Evolutionary conservation across 495 filamentous ascomycete species (phyloP), one percentile per base, ranked within the genome.

Genomic region (Penicillium waksmanii): DNA sequence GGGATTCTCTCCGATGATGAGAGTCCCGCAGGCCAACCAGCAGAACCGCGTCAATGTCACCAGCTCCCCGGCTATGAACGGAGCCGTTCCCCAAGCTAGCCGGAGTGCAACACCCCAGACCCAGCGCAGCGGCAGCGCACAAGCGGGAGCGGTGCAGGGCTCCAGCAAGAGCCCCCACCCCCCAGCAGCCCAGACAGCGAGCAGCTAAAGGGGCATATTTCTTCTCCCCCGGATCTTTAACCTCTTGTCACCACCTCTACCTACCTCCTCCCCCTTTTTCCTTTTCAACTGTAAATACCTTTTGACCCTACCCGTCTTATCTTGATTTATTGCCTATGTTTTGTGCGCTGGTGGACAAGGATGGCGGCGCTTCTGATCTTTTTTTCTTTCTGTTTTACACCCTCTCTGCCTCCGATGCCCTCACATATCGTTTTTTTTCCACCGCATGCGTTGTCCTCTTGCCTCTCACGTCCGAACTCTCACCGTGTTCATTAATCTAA

Each of bases 1-100:
- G 57, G 82, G 89, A 21, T 93, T 89, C 66, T 89, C 89, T 18
- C 87, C 88, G 43, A 85, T 90, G 65, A 84, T 92, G 66, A 81
- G 89, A 48, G 85, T 85, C 27, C 87, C 90, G 57, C 89, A 92
- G 61, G 59, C 68, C 31, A 66, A 70, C 31, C 80, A 77, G 61
- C 78, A 77, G 47, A 80, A 73, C 50, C 73, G 77, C 17, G 76
- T 70, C 7, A 71, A 67, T 36, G 65, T 71, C 31, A 70, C 68
- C 49, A 77, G 71, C 60, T 78, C 76, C 12, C 76, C 74, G 10
- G 73, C 69, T 21, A 68, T 79, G 66, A 77, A 77, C 56, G 78
- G 75, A 17, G 66, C 68, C 21, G 70, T 72, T 38, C 55, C 72
- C 48, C 77, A 76, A 51, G 57, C 69, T 10, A 82, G 78, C 52